Conservation (phyloP, 176 grass and related monocot genomes). For the Oropetium thomaeum region DNA sequence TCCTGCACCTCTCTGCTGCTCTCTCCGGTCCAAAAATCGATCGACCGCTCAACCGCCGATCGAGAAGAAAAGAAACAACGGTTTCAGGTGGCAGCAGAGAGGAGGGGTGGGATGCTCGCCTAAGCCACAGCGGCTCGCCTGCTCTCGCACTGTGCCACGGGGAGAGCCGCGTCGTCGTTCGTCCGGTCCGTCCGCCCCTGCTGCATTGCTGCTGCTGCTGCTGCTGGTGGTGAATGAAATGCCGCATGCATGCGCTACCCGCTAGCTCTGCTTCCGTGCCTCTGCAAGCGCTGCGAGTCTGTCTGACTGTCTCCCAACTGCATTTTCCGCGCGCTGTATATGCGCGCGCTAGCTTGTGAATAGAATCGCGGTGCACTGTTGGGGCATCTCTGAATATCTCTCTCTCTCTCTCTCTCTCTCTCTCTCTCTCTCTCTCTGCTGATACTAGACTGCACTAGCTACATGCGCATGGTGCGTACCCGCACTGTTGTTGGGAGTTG, state of each 20-base stretch:
- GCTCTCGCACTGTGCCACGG: constrained; percentile 19
- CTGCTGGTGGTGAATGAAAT: neutral
- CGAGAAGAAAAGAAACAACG: too few species aligned
- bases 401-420: too few species aligned
- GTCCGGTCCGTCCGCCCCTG: too few species aligned
- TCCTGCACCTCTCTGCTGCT: neutral
- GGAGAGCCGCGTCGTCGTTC: too few species aligned
- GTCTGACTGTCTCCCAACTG: neutral
- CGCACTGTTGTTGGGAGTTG: constrained; percentile 17
- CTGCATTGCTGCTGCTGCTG: too few species aligned
- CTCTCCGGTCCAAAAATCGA: constrained; percentile 1
- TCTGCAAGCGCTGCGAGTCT: too few species aligned
- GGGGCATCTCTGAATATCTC: too few species aligned
- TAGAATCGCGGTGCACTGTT: too few species aligned
- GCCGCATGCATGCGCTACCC: neutral
- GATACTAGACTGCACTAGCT: too few species aligned
- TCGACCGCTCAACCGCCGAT: too few species aligned
- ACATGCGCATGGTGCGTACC: too few species aligned
- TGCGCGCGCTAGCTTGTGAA: neutral
- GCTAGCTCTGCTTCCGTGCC: neutral
- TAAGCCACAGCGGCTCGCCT: constrained; percentile 44
- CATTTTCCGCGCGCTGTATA: neutral
- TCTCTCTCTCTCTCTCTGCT: too few species aligned
- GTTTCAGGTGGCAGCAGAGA: constrained; percentile 52
- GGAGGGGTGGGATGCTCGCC: constrained; percentile 43